Base-by-base conservation (phyloP, 306 rosid species). In the Rosa multiflora region DNA sequence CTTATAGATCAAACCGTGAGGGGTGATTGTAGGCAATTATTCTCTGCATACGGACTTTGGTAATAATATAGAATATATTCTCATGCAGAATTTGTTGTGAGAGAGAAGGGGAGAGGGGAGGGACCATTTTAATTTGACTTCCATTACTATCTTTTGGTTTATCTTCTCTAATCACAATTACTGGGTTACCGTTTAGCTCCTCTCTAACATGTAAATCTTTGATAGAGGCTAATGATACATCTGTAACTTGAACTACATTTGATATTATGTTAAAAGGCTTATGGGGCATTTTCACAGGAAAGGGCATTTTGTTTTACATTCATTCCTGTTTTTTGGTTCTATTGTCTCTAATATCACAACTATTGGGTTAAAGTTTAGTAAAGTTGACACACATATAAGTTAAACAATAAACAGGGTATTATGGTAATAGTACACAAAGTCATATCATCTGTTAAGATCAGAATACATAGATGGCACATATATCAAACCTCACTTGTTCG, bases 1-100 rank as follows among this genome's bases (percentile, higher is more conserved):
- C 88, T 92, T 62, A 92, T 86, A 72, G 98, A 86, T 92, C 75
- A 87, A 73, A 91, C 87, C 39, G 94, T 35, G 46, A 66, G 90
- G 76, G 77, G 89, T 89, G 76, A 84, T 80, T 86, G 90, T 85
- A 59, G 12, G 64, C 67, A 56, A 56, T n/a, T 9, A 89, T 17
- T 53, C 59, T 32, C 37, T 32, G 37, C 37, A 32, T 32, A 32
- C 37, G 37, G 37, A 32, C 37, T 32, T 32, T 32, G 37, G 37
- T 32, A 32, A 12, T 6, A 74, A 12, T 6, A 74, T 39, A 39
- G 67, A 52, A 23, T 17, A 32, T 23, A 70, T 69, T 74, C 64
- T 52, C 42, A 59, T 68, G 48, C 49, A 73, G 48, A 39, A 32
- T 73, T 8, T 32, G 18, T 53, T 32, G 37, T 29, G 32, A 29